Evolutionary conservation across 2,329 filamentous ascomycete genomes (phyloP).

Genomic region (Penicillium sp.): DNA sequence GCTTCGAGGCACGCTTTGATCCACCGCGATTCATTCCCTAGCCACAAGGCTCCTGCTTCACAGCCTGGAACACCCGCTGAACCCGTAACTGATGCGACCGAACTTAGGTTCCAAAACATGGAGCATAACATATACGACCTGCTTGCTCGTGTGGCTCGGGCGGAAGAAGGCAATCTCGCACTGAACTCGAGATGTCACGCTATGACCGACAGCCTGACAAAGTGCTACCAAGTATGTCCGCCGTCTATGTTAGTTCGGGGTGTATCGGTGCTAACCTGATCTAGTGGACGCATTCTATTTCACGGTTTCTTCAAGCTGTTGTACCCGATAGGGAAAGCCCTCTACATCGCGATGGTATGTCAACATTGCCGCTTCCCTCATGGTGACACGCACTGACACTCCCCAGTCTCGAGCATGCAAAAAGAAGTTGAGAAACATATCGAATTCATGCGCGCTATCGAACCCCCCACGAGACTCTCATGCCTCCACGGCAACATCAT

Average conservation of each 20-base stretch:
- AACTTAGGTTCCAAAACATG: conserved; percentile 70
- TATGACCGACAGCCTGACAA: conserved; percentile 75
- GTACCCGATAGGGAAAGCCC: conserved; percentile 73
- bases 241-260: conserved; percentile 2
- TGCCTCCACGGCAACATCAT: conserved; percentile 63
- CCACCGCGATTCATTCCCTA: conserved; percentile 83
- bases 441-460: conserved; percentile 57
- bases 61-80: conserved; percentile 85
- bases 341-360: conserved; percentile 78
- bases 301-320: conserved; percentile 70
- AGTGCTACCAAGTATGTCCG: conserved; percentile 63
- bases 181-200: conserved; percentile 79
- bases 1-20: conserved; percentile 91
- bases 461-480: conserved; percentile 65
- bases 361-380: background rate
- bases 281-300: conserved; percentile 81
- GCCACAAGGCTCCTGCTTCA: conserved; percentile 70
- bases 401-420: conserved; percentile 57
- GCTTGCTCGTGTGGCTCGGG: conserved; percentile 70
- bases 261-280: conserved; percentile 8
- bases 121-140: conserved; percentile 85
- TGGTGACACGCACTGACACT: conserved; percentile 17
- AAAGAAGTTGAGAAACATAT: conserved; percentile 63
- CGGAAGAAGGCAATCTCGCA: conserved; percentile 78
- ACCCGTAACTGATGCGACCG: conserved; percentile 73